Conservation (phyloP, 2,329 filamentous ascomycete genomes). For the Pleurostoma richardsiae region DNA sequence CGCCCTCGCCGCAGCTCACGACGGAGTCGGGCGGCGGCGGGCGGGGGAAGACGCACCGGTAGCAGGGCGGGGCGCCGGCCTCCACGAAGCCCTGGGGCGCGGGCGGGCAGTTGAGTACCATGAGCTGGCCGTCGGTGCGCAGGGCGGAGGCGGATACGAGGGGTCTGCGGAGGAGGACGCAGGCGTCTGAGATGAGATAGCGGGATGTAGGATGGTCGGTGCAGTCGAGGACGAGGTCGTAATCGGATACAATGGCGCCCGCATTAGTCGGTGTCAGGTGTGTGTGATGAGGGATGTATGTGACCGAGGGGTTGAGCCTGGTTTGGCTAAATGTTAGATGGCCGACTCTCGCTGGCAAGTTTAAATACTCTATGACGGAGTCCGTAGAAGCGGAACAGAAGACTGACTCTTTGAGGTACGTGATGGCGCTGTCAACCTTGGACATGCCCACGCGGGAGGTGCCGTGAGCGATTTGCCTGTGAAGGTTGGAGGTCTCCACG, state of each 20-base stretch:
- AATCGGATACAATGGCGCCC: conserved; percentile 57
- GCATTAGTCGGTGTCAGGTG: conserved; percentile 69
- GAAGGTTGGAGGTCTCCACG: conserved; percentile 86
- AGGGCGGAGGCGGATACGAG: conserved; percentile 88
- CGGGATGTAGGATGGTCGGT: conserved; percentile 90
- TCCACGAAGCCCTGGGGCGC: conserved; percentile 46
- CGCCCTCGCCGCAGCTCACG: conserved; percentile 84
- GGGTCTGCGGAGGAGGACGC: conserved; percentile 71
- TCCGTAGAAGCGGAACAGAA: not conserved
- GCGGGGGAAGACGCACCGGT: conserved; percentile 85
- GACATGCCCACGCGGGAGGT: conserved; percentile 64
- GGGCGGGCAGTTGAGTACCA: conserved; percentile 80
- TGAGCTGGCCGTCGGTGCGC: conserved; percentile 82
- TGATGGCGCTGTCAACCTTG: conserved; percentile 76
- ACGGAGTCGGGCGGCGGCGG: conserved; percentile 82
- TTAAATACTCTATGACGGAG: not conserved
- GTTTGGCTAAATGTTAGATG: conserved; percentile 2
- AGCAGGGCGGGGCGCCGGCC: conserved; percentile 70
- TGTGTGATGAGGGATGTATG: conserved; percentile 55
- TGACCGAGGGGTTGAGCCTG: conserved; percentile 69
- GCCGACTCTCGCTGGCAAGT: too few relatives aligned
- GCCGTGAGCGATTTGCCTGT: conserved; percentile 82
- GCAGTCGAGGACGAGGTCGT: conserved; percentile 88
- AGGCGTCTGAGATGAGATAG: conserved; percentile 88
- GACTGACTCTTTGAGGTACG: conserved; percentile 49